Evolutionary conservation across 2,329 filamentous ascomycete genomes (phyloP).

Genomic region (Fusarium sp.): DNA sequence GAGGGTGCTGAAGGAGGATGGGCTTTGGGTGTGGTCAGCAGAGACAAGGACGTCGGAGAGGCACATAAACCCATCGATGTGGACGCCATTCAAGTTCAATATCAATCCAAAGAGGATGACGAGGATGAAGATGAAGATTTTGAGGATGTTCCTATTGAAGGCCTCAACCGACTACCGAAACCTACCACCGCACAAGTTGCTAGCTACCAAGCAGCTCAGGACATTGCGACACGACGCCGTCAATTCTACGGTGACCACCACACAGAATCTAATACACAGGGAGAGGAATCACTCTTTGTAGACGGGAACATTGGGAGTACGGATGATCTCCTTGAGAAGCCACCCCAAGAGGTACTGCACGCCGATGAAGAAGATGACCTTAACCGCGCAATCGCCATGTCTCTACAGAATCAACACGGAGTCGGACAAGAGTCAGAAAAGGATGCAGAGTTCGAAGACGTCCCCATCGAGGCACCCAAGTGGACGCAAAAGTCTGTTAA

Average conservation of each 20-base stretch:
- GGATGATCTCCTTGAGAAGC: conserved; percentile 42
- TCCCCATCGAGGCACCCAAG: conserved; percentile 59
- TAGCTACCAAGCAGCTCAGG: conserved; percentile 47
- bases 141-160: conserved; percentile 93
- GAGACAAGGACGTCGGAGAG: conserved; percentile 82
- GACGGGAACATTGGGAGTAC: conserved; percentile 50
- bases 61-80: conserved; percentile 93
- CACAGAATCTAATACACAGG: conserved; percentile 48
- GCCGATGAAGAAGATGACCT: conserved; percentile 72
- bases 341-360: conserved; percentile 56
- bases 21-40: conserved; percentile 93
- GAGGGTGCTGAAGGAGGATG: conserved; percentile 95
- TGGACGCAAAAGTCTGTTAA: conserved; percentile 70
- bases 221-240: conserved; percentile 47
- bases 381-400: conserved; percentile 85
- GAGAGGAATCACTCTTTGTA: conserved; percentile 64
- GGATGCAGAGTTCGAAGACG: conserved; percentile 64
- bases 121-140: conserved; percentile 85
- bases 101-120: conserved; percentile 69
- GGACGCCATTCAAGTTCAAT: conserved; percentile 73
- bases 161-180: conserved; percentile 85
- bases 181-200: conserved; percentile 37
- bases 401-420: conserved; percentile 75
- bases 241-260: conserved; percentile 46
- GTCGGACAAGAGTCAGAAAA: conserved; percentile 55